Conservation (phyloP, 2,329 filamentous ascomycete genomes). For the Paraphoma sp. region DNA sequence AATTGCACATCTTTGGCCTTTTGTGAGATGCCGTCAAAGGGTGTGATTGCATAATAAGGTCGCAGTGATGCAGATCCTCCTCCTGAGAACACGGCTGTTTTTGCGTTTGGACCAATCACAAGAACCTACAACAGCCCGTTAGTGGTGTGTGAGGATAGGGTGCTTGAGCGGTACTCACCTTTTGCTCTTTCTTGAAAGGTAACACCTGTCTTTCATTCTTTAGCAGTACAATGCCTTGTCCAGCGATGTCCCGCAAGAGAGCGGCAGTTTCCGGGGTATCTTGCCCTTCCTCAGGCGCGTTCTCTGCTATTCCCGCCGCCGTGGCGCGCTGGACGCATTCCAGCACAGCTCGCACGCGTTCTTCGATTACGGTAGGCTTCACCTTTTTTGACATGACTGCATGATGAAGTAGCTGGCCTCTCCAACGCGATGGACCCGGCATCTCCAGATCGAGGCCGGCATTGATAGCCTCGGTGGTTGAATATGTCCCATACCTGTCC, state of each 20-base stretch:
- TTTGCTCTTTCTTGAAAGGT: not conserved
- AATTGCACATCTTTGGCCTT: not conserved
- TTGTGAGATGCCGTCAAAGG: not conserved
- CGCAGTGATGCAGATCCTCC: slow-evolving; percentile 4
- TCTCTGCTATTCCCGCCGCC: slow-evolving; percentile 59
- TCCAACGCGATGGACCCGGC: slow-evolving; percentile 28
- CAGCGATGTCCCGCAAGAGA: slow-evolving; percentile 3
- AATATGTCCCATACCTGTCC: slow-evolving; percentile 15
- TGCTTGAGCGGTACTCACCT: slow-evolving; percentile 6
- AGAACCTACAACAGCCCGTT: slow-evolving; percentile 52
- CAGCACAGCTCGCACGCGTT: slow-evolving; percentile 33
- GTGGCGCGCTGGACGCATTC: slow-evolving; percentile 70
- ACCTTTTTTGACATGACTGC: slow-evolving; percentile 53
- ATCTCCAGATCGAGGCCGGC: slow-evolving; percentile 40
- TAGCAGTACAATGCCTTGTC: slow-evolving; percentile 8
- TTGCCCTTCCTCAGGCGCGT: slow-evolving; percentile 54
- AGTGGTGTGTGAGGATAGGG: too few relatives aligned
- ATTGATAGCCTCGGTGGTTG: slow-evolving; percentile 17
- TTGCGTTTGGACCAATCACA: slow-evolving; percentile 55
- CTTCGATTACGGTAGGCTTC: slow-evolving; percentile 49
- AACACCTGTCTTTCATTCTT: slow-evolving; percentile 9
- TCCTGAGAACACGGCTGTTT: not conserved
- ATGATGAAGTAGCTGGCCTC: not conserved
- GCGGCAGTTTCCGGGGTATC: slow-evolving; percentile 57
- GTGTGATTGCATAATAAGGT: slow-evolving; percentile 2